A percentile compares a stretch with the other conserved stretches of the same genome.
Evolutionary conservation across 2,329 filamentous ascomycete species (phyloP).

Genomic region (Mariannaea elegans): DNA sequence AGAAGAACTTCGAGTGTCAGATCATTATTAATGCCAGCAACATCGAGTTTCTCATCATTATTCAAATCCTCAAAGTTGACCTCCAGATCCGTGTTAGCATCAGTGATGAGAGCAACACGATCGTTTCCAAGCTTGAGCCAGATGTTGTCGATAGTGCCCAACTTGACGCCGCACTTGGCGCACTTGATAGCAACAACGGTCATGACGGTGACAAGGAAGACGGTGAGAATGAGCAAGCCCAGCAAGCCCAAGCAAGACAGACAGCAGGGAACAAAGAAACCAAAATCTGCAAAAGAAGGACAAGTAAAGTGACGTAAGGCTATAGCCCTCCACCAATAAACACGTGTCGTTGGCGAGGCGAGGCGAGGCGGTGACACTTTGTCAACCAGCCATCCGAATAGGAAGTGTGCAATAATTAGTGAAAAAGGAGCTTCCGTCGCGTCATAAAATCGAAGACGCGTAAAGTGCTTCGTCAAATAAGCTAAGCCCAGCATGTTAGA

Average conservation of each 20-base stretch:
- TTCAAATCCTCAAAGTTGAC: constrained; percentile 39
- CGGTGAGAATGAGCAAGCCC: neutral
- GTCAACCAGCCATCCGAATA: neutral
- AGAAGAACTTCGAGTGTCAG: constrained; percentile 29
- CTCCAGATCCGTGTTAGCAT: constrained; percentile 23
- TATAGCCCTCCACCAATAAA: neutral
- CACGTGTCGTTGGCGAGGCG: neutral
- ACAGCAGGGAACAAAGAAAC: neutral
- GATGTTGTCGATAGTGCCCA: constrained; percentile 47
- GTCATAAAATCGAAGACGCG: constrained; percentile 20
- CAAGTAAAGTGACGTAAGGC: neutral
- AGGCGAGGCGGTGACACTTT: neutral
- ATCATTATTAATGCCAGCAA: constrained; percentile 11
- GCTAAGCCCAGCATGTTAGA: neutral
- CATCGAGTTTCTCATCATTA: constrained; percentile 38
- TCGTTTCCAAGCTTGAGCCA: constrained; percentile 53
- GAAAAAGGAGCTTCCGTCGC: constrained; percentile 13
- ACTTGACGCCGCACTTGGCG: constrained; percentile 40
- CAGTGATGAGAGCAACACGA: constrained; percentile 49
- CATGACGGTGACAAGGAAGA: constrained; percentile 38
- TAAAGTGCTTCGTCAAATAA: constrained; percentile 19
- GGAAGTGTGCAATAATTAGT: neutral
- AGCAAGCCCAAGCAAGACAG: too few species aligned
- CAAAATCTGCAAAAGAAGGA: neutral
- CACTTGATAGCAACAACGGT: constrained; percentile 49